phyloP scores from a whole-genome alignment of 1,284 basidiomycete species.

The Limonomyces culmigenus region DNA sequence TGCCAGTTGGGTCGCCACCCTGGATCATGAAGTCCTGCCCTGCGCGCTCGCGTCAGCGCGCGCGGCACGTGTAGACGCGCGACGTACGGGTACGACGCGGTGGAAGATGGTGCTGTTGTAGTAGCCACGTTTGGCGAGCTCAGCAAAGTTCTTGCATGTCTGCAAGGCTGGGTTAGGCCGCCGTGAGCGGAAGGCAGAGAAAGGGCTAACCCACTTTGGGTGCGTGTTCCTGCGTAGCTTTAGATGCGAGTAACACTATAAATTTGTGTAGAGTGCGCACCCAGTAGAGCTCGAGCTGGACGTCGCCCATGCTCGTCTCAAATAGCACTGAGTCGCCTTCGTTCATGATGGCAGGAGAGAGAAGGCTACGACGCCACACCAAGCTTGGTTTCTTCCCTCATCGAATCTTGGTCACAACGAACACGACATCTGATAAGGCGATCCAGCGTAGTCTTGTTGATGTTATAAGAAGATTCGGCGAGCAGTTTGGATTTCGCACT shows the following conservation, averaged over 20 bases:
- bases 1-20: constrained; percentile 88
- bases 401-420: too few relatives aligned
- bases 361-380: too few relatives aligned
- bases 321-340: constrained; percentile 53
- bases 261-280: too few relatives aligned
- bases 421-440: too few relatives aligned
- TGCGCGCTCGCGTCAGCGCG: background rate
- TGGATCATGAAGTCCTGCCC: constrained; percentile 90
- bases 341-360: too few relatives aligned
- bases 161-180: constrained; percentile 15
- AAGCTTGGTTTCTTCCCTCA: too few relatives aligned
- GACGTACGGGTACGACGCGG: constrained; percentile 66
- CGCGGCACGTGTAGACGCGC: background rate
- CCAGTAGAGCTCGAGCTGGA: constrained; percentile 83
- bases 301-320: constrained; percentile 77
- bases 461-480: too few relatives aligned
- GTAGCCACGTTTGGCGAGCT: constrained; percentile 70
- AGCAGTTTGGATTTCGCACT: too few relatives aligned
- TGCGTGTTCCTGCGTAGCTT: background rate
- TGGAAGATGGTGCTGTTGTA: constrained; percentile 83
- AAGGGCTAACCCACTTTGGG: constrained; percentile 5
- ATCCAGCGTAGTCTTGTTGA: too few relatives aligned
- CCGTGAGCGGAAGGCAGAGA: constrained; percentile 3
- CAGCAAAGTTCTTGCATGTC: constrained; percentile 91
- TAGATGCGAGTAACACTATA: constrained; percentile 4